Evolutionary conservation across 2,329 filamentous ascomycete genomes (phyloP).

Genomic region (Cucurbitaria berberidis): DNA sequence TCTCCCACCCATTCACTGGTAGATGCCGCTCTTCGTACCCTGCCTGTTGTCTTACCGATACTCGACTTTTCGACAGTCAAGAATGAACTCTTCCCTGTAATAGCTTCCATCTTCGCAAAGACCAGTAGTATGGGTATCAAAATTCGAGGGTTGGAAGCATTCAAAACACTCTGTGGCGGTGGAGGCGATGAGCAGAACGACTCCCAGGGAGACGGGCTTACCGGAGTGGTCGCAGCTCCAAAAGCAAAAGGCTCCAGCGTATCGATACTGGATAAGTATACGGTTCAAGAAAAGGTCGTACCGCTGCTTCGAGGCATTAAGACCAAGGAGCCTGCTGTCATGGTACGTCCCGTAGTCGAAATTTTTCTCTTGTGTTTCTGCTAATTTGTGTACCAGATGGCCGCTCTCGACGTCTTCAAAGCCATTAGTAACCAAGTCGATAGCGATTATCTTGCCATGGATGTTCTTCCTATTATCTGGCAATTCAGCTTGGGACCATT

Average conservation of each 20-base stretch:
- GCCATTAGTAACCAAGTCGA: slow-evolving; percentile 85
- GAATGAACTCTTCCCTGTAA: slow-evolving; percentile 92
- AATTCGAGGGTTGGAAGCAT: slow-evolving; percentile 86
- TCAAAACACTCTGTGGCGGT: slow-evolving; percentile 87
- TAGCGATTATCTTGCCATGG: slow-evolving; percentile 88
- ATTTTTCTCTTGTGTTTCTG: neutral
- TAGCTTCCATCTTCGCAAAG: slow-evolving; percentile 87
- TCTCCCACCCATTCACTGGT: slow-evolving; percentile 88
- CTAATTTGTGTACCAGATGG: slow-evolving; percentile 61
- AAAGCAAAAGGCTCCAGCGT: slow-evolving; percentile 69
- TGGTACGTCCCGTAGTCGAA: slow-evolving; percentile 57
- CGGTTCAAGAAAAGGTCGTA: slow-evolving; percentile 96
- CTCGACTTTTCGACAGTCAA: slow-evolving; percentile 97
- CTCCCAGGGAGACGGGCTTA: slow-evolving; percentile 70
- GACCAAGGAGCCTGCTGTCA: slow-evolving; percentile 96
- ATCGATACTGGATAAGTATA: slow-evolving; percentile 93
- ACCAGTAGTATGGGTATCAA: slow-evolving; percentile 96
- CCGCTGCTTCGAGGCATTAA: slow-evolving; percentile 91
- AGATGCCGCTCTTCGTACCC: slow-evolving; percentile 79
- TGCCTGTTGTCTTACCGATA: slow-evolving; percentile 81
- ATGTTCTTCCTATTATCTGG: slow-evolving; percentile 90
- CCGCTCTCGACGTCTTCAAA: slow-evolving; percentile 80
- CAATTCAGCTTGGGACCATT: slow-evolving; percentile 88
- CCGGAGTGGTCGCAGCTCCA: slow-evolving; percentile 66
- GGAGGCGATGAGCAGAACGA: slow-evolving; percentile 47